Conservation (phyloP, 805 yeast species). For the Lachancea meyersii region DNA sequence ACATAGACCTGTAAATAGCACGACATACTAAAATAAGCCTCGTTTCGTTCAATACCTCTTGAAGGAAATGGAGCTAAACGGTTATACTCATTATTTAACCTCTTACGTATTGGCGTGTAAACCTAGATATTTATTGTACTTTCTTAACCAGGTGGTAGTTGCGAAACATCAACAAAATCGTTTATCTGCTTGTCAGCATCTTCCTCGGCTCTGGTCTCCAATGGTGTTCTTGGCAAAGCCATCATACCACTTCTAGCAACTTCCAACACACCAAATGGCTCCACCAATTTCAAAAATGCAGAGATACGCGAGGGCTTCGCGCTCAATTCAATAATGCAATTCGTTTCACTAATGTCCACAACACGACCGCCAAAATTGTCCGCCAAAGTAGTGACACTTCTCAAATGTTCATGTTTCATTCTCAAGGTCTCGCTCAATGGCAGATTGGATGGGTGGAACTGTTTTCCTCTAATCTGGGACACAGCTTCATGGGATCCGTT, state of each 20-base stretch:
- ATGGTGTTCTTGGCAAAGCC: conserved; percentile 95
- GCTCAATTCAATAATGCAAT: conserved; percentile 86
- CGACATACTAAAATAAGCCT: no score
- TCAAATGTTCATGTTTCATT: conserved; percentile 85
- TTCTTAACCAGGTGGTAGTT: conserved; percentile 87
- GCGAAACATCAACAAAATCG: conserved; percentile 78
- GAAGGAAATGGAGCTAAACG: no score
- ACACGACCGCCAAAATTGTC: conserved; percentile 88
- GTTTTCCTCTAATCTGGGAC: conserved; percentile 33
- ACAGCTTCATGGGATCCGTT: conserved; percentile 26
- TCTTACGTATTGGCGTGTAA: background rate
- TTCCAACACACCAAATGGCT: conserved; percentile 94
- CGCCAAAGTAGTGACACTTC: conserved; percentile 73
- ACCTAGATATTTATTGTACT: background rate
- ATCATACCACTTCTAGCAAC: conserved; percentile 97
- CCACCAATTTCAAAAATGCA: conserved; percentile 78
- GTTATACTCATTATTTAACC: no score
- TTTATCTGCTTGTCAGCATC: conserved; percentile 46
- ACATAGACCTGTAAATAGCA: conserved; percentile 7
- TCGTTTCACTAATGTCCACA: conserved; percentile 87
- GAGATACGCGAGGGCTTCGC: conserved; percentile 91
- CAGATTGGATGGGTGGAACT: conserved; percentile 82
- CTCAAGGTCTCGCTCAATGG: conserved; percentile 89
- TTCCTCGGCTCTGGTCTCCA: conserved; percentile 48
- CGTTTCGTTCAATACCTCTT: no score